These are phyloP conservation scores for Gryganskiella cystojenkinii DNA, from an alignment of 192 early-diverging fungal species.

Conservation along the genomic window DNA sequence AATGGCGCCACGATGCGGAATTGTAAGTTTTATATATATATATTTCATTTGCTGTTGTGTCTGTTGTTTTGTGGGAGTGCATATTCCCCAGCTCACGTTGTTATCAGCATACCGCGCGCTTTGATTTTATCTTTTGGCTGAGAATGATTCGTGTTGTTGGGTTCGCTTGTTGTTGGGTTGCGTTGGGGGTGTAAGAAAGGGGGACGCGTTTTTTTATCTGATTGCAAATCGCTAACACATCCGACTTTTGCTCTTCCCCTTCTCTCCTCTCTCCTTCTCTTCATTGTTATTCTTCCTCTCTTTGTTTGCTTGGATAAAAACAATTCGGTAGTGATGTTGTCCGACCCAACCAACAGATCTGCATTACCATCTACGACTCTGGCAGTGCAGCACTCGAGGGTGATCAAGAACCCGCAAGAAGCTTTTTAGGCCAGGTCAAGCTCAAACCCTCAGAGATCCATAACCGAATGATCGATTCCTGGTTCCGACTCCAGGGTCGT, in stretches of 20 bases:
- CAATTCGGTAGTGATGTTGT: slow-evolving; percentile 51
- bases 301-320: neutral
- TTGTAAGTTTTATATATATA: slow-evolving; percentile 46
- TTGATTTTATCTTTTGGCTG: neutral
- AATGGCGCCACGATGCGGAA: slow-evolving; percentile 53
- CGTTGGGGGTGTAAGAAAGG: too few relatives aligned
- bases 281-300: neutral
- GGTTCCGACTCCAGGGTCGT: slow-evolving; percentile 52
- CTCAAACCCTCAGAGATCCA: slow-evolving; percentile 54
- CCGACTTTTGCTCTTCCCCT: neutral
- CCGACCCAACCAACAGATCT: slow-evolving; percentile 43
- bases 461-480: slow-evolving; percentile 58
- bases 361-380: slow-evolving; percentile 53
- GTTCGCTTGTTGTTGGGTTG: too few relatives aligned
- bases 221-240: too few relatives aligned
- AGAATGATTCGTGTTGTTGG: too few relatives aligned
- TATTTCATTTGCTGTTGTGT: slow-evolving; percentile 1
- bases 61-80: neutral
- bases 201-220: too few relatives aligned
- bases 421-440: slow-evolving; percentile 56
- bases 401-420: slow-evolving; percentile 31
- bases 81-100: neutral
- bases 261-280: neutral
- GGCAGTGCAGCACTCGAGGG: slow-evolving; percentile 35
- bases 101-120: neutral